Conservation (phyloP, 2,329 filamentous ascomycete species). For the Dactylellina cionopaga region DNA sequence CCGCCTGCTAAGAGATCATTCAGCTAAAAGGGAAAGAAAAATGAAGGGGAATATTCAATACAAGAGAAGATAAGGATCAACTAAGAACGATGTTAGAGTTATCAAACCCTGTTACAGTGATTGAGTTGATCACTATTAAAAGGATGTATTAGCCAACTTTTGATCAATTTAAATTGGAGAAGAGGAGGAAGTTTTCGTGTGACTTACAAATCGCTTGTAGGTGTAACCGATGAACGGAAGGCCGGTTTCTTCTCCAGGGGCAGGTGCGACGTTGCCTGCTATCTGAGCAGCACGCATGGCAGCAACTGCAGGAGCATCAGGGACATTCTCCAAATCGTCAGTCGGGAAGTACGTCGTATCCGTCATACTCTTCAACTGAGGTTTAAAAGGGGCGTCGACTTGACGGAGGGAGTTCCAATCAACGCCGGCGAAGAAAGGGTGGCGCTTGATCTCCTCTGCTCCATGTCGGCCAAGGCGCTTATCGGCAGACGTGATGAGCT, state of each 20-base stretch:
- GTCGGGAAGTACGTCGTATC: slow-evolving; percentile 99
- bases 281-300: slow-evolving; percentile 67
- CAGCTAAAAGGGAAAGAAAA: slow-evolving; percentile 5
- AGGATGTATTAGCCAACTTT: slow-evolving; percentile 10
- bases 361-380: slow-evolving; percentile 88
- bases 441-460: slow-evolving; percentile 89
- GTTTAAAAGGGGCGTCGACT: slow-evolving; percentile 95
- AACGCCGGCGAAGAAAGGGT: slow-evolving; percentile 96
- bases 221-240: slow-evolving; percentile 96
- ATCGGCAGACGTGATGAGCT: slow-evolving; percentile 92
- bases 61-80: not conserved
- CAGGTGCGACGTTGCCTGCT: slow-evolving; percentile 72
- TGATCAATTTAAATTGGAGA: not conserved
- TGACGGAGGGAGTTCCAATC: slow-evolving; percentile 91
- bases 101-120: slow-evolving; percentile 24
- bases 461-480: slow-evolving; percentile 88
- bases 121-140: slow-evolving; percentile 41
- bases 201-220: slow-evolving; percentile 91
- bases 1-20: slow-evolving; percentile 45
- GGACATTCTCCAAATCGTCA: slow-evolving; percentile 81
- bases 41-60: not conserved
- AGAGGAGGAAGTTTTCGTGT: not conserved
- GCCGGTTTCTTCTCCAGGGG: slow-evolving; percentile 75
- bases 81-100: not conserved
- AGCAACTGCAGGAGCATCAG: slow-evolving; percentile 80